Conservation (phyloP, 2,329 filamentous ascomycete genomes). For the Trichoderma sp. region DNA sequence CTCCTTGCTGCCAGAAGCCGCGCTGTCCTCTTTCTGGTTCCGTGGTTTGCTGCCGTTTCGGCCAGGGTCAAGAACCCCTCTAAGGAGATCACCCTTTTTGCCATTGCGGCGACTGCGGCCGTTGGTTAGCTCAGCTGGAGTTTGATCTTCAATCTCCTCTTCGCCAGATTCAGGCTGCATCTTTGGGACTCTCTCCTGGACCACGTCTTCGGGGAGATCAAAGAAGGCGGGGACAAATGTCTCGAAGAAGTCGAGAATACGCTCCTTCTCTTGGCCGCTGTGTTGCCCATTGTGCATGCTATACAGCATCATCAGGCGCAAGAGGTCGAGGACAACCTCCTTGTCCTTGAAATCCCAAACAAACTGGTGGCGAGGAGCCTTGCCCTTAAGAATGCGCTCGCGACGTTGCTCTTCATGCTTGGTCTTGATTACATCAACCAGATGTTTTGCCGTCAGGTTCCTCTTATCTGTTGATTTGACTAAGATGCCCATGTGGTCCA, state of each 20-base stretch:
- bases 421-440: conserved; percentile 86
- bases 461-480: conserved; percentile 89
- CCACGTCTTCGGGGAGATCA: conserved; percentile 66
- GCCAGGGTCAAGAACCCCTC: conserved; percentile 77
- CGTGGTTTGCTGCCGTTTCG: conserved; percentile 69
- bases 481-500: conserved; percentile 93
- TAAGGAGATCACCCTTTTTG: conserved; percentile 77
- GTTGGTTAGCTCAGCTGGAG: conserved; percentile 68
- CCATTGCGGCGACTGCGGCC: conserved; percentile 66
- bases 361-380: conserved; percentile 68
- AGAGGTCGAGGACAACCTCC: conserved; percentile 61
- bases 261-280: conserved; percentile 68
- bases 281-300: conserved; percentile 67
- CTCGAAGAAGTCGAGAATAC: conserved; percentile 72
- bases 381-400: conserved; percentile 59
- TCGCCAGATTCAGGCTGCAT: conserved; percentile 69
- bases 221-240: conserved; percentile 75
- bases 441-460: conserved; percentile 82
- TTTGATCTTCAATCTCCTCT: conserved; percentile 72
- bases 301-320: conserved; percentile 62
- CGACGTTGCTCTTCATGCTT: conserved; percentile 89
- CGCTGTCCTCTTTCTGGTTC: conserved; percentile 75
- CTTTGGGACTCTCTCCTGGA: conserved; percentile 64
- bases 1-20: conserved; percentile 73
- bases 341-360: conserved; percentile 70